Evolutionary conservation across 129 eudicot genomes (phyloP), one percentile per base, ranked within the genome.

Genomic region (Helianthus tuberosus): DNA sequence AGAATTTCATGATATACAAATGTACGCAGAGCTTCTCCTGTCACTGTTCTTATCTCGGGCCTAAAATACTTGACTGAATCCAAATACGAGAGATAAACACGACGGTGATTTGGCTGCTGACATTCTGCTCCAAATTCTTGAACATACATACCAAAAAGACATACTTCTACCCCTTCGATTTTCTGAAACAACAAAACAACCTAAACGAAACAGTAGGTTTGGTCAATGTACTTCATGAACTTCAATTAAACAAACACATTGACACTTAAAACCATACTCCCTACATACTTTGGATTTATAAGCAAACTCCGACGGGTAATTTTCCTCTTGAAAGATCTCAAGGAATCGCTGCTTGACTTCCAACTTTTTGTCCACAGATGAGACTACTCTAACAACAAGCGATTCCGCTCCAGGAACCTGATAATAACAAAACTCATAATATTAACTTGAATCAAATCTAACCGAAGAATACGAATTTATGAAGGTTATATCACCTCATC

Each of bases 161-260:
- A 95, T 55, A 95, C 99, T 89, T 95, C 99, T 41, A 95, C 99
- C 65, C 99, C 99, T 84, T 95, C 99, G 63, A 91, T 95, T 81
- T 89, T 91, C 79, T 95, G 99, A 82, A 95, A 95, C 65, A 95
- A 73, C 76, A 95, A 79, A 59, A 95, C 88, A 6, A 89, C 99
- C 99, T 95, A 85, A 51, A 78, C 55, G 67, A 80, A 49, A 35
- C 63, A 76, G 59, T 23, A 15, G 65, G 23, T 43, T 43, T 15
- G 20, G 8, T 16, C 41, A 63, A 38, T 35, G 6, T 38, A 68
- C 52, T 68, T 25, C 54, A 72, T 43, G 38, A 58, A 72, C 58
- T 72, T 59, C 60, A 43, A 71, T 8, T 60, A 44, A 47, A 9
- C 10, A 3, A 72, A 47, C 59, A 60, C 46, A 59, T 6, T 27